Evolutionary conservation across 139 green algal species (phyloP), one percentile per base, ranked within the genome.

Genomic region (Astrephomene gubernaculifera): DNA sequence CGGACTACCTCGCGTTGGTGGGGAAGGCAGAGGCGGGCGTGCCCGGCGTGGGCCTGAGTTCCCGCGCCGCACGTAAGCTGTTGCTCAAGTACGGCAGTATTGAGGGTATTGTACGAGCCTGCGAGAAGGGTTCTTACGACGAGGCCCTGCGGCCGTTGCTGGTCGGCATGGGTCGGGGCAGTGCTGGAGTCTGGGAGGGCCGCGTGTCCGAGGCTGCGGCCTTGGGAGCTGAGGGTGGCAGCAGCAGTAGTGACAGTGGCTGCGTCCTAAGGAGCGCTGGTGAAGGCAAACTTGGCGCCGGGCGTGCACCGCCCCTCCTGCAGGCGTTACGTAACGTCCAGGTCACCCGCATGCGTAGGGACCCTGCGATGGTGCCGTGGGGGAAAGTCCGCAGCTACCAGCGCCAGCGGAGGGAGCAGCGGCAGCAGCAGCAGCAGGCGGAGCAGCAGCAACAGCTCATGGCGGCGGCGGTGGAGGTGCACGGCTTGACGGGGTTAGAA

Each of bases 11-110:
- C 45, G 79, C 79, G 25, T 49, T 86, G 12, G 49, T 61, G 29
- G 79, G 79, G 17, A 86, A 86, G 79, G 12, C 79, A 0, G 79
- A 78, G 65, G 65, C 79, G 49, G 79, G 79, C 1, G 79, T 86
- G 45, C 8, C 49, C 10, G 79, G 79, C 2, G 33, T 64, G 44
- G 79, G 79, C 12, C 3, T 86, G 9, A 38, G 65, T 17, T 45
- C 33, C 25, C 49, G 67, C 10, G 1, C 79, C 25, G 79, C 79
- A 0, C 35, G 64, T 17, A 54, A 43, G 25, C 65, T 86, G 45
- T 45, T 86, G 41, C 1, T 35, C 9, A 35, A 45, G 25, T 86
- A 69, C 79, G 64, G 45, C 45, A 86, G 35, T 65, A 6, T 86
- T 1, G 39, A 68, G 1, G 79, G 35, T 7, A 5, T 78, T 1